These are phyloP conservation scores for Cyberlindnera euphorbiiphila DNA, from an alignment of 805 yeast species.

Conservation along the genomic window DNA sequence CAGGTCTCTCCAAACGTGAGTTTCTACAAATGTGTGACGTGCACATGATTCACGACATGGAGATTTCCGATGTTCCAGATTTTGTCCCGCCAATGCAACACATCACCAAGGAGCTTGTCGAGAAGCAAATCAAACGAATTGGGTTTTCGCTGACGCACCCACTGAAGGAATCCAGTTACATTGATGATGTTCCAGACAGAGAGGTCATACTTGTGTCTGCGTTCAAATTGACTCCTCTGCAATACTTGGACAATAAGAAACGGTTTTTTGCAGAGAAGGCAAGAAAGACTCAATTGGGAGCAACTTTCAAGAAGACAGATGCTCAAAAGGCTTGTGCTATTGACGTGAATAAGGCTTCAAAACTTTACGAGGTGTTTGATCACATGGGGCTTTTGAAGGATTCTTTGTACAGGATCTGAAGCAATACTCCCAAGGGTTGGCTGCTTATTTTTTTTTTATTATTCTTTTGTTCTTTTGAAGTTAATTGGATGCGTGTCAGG, in stretches of 20 bases:
- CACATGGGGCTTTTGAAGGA: slow-evolving; percentile 91
- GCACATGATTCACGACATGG: slow-evolving; percentile 22
- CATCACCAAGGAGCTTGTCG: slow-evolving; percentile 10
- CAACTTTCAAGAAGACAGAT: slow-evolving; percentile 92
- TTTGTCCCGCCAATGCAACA: slow-evolving; percentile 18
- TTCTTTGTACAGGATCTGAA: slow-evolving; percentile 47
- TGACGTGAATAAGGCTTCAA: slow-evolving; percentile 93
- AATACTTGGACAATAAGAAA: slow-evolving; percentile 57
- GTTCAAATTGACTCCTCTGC: slow-evolving; percentile 23
- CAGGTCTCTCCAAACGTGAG: slow-evolving; percentile 6
- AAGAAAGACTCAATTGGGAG: slow-evolving; percentile 58
- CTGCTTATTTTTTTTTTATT: neutral
- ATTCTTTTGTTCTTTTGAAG: neutral
- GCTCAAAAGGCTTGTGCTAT: slow-evolving; percentile 97
- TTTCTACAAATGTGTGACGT: slow-evolving; percentile 17
- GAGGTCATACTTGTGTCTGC: slow-evolving; percentile 17
- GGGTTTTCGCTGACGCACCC: slow-evolving; percentile 11
- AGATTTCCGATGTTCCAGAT: slow-evolving; percentile 15
- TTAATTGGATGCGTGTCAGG: neutral
- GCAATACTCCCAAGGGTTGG: neutral
- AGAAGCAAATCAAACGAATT: slow-evolving; percentile 11
- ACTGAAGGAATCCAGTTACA: slow-evolving; percentile 13
- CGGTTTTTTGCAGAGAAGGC: slow-evolving; percentile 89
- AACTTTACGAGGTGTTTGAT: slow-evolving; percentile 86
- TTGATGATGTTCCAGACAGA: slow-evolving; percentile 8